These are phyloP conservation scores for Apophysomyces variabilis DNA, from an alignment of 371 early-diverging fungal genomes.

Conservation along the genomic window DNA sequence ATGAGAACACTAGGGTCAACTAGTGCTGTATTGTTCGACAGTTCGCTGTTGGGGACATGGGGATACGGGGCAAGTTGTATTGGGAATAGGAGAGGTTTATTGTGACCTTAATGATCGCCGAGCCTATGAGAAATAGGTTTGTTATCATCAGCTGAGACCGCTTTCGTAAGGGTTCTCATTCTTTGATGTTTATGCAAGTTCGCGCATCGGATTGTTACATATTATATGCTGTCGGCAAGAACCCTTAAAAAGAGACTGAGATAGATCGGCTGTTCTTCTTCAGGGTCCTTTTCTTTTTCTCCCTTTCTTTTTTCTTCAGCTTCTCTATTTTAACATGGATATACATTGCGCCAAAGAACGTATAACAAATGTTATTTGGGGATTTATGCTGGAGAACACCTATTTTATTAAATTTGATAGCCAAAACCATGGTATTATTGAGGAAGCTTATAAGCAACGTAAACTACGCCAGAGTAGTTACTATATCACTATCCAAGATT, in stretches of 20 bases:
- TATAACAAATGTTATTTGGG: conserved; percentile 34
- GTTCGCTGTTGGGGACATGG: background rate
- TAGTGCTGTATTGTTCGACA: background rate
- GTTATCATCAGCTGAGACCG: conserved; percentile 1
- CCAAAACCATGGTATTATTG: conserved; percentile 42
- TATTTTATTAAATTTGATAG: conserved; percentile 45
- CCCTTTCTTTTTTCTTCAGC: conserved; percentile 3
- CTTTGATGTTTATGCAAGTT: background rate
- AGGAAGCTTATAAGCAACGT: conserved; percentile 33
- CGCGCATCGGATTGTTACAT: background rate
- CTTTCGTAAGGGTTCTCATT: background rate
- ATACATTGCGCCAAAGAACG: background rate
- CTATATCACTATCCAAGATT: conserved; percentile 38
- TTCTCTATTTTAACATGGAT: background rate
- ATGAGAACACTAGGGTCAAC: background rate
- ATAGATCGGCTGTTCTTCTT: background rate
- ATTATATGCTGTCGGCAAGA: background rate
- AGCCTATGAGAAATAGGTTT: conserved; percentile 3
- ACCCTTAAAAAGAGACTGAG: conserved; percentile 4
- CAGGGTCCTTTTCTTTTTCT: background rate
- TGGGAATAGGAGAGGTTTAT: conserved; percentile 1
- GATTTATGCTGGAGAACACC: conserved; percentile 54
- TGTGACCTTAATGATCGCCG: conserved; percentile 1
- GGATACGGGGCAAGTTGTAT: conserved; percentile 9
- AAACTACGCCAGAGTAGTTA: conserved; percentile 32